A percentile compares a stretch with the other conserved stretches of the same genome.
phyloP scores from a whole-genome alignment of 2,329 filamentous ascomycete species.

The Zasmidium cellare region DNA sequence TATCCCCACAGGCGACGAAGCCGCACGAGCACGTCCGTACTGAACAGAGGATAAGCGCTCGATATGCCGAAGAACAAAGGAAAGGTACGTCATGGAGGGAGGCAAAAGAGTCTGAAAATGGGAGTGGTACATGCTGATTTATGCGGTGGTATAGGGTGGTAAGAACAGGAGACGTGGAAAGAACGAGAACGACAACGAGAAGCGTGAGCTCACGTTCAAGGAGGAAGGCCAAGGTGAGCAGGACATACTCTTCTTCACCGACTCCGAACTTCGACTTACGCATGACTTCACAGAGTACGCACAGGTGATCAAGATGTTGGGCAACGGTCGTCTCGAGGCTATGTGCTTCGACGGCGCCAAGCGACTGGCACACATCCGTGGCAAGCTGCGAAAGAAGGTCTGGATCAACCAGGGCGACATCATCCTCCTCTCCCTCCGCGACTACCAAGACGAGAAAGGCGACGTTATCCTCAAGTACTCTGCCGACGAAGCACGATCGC shows the following conservation, averaged over 20 bases:
- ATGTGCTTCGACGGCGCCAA: constrained; percentile 94
- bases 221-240: constrained; percentile 82
- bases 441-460: constrained; percentile 92
- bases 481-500: constrained; percentile 87
- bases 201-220: constrained; percentile 98
- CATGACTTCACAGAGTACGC: constrained; percentile 62
- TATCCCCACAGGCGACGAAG: constrained; percentile 25
- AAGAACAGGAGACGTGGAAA: constrained; percentile 98
- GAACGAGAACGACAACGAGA: constrained; percentile 85
- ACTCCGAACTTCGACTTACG: not conserved
- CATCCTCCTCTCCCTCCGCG: constrained; percentile 81
- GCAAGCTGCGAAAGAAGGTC: constrained; percentile 99
- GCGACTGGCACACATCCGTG: constrained; percentile 80
- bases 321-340: constrained; percentile 90
- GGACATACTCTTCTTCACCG: constrained; percentile 2
- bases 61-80: constrained; percentile 99
- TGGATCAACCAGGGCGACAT: constrained; percentile 99
- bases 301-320: constrained; percentile 92
- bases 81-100: constrained; percentile 69
- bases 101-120: constrained; percentile 11
- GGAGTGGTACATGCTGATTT: constrained; percentile 28
- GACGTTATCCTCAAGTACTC: constrained; percentile 95
- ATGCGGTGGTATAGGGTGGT: constrained; percentile 67
- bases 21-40: constrained; percentile 19
- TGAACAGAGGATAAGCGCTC: constrained; percentile 22